phyloP scores from a whole-genome alignment of 305 asterid species.

The Withania somnifera region DNA sequence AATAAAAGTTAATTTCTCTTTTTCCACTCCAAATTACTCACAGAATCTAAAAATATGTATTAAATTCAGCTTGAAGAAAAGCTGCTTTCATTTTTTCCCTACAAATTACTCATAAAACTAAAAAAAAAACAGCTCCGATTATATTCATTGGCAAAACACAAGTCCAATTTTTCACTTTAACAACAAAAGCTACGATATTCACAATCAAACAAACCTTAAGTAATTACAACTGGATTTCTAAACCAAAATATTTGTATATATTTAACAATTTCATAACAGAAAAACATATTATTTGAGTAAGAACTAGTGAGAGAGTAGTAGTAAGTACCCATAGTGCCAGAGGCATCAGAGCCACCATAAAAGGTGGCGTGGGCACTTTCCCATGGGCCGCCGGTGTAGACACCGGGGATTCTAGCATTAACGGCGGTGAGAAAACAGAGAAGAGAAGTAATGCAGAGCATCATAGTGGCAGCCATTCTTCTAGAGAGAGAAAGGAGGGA shows the following conservation, averaged over 20 bases:
- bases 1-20: too few relatives aligned
- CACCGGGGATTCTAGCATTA: slow-evolving; percentile 50
- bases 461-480: slow-evolving; percentile 8
- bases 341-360: slow-evolving; percentile 88
- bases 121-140: too few relatives aligned
- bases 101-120: too few relatives aligned
- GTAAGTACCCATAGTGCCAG: slow-evolving; percentile 79
- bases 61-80: too few relatives aligned
- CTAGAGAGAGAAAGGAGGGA: slow-evolving; percentile 1
- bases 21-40: too few relatives aligned
- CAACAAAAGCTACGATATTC: neutral
- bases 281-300: neutral
- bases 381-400: slow-evolving; percentile 54
- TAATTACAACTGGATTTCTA: neutral
- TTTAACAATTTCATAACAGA: neutral
- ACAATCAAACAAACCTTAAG: neutral
- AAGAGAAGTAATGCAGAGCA: slow-evolving; percentile 22
- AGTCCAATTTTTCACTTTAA: neutral
- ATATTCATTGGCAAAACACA: neutral
- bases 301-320: neutral
- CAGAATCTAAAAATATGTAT: too few relatives aligned
- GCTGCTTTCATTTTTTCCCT: too few relatives aligned
- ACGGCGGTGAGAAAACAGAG: slow-evolving; percentile 26
- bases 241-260: neutral
- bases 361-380: slow-evolving; percentile 77